A percentile compares a stretch with the other conserved stretches of the same genome.
These are phyloP conservation scores for Physaria fendleri DNA, from an alignment of 345 rosid genomes.

Conservation along the genomic window DNA sequence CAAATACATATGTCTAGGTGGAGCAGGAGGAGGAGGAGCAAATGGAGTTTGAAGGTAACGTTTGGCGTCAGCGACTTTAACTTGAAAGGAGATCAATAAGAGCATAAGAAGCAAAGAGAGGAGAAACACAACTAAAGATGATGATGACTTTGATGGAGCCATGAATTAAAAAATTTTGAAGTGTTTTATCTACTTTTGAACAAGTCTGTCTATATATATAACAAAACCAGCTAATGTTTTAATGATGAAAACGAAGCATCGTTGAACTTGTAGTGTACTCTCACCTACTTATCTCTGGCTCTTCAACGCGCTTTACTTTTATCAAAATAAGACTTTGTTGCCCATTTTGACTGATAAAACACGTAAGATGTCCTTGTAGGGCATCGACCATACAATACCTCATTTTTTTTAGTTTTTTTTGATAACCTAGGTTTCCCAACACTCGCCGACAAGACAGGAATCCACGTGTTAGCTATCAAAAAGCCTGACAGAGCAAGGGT, in stretches of 20 bases:
- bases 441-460: too few species aligned
- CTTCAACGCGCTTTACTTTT: too few species aligned
- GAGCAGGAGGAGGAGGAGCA: constrained; percentile 2
- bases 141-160: constrained; percentile 20
- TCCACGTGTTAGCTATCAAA: too few species aligned
- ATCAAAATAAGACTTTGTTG: too few species aligned
- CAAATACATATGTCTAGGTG: constrained; percentile 16
- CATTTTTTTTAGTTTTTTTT: too few species aligned
- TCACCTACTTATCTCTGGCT: too few species aligned
- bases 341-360: too few species aligned
- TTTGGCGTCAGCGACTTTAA: constrained; percentile 10
- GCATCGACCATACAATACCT: too few species aligned
- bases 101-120: constrained; percentile 19
- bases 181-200: neutral
- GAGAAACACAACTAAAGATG: neutral
- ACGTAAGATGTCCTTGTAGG: too few species aligned
- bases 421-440: too few species aligned
- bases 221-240: neutral
- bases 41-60: neutral
- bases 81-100: constrained; percentile 12
- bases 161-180: neutral
- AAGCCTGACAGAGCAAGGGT: too few species aligned
- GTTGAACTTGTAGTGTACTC: constrained; percentile 8
- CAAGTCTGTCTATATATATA: constrained; percentile 1
- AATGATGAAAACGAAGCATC: too few species aligned